These are phyloP conservation scores for Apiotrichum akiyoshidainum DNA, from an alignment of 1,284 basidiomycete genomes.

Conservation along the genomic window DNA sequence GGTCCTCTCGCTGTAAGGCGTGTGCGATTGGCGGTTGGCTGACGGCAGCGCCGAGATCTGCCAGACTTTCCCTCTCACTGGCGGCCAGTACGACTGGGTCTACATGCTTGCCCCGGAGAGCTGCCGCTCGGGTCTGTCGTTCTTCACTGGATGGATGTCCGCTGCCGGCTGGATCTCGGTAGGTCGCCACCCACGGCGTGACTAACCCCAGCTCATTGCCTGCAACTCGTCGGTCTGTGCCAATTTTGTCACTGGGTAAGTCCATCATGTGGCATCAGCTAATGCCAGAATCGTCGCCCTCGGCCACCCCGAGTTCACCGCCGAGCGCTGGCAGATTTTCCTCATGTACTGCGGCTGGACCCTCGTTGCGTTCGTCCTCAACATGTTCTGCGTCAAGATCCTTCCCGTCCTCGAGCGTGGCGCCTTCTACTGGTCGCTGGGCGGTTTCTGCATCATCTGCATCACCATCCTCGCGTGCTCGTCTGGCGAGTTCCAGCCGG, in stretches of 20 bases:
- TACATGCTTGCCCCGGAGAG: constrained; percentile 29
- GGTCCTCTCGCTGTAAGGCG: constrained; percentile 27
- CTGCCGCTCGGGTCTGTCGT: constrained; percentile 24
- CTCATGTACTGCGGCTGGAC: constrained; percentile 30
- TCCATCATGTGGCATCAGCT: constrained; percentile 8
- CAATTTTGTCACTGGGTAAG: constrained; percentile 33
- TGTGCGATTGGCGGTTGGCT: neutral
- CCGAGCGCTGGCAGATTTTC: constrained; percentile 25
- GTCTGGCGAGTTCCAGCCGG: constrained; percentile 42
- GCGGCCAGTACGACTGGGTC: constrained; percentile 48
- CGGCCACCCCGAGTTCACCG: constrained; percentile 35
- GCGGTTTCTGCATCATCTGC: constrained; percentile 45
- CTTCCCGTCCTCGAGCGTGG: constrained; percentile 38
- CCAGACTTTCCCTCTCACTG: constrained; percentile 23
- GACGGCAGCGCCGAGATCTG: constrained; percentile 14
- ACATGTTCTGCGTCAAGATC: constrained; percentile 34
- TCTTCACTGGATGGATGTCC: constrained; percentile 23
- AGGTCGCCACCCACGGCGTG: no score
- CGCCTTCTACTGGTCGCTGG: constrained; percentile 41
- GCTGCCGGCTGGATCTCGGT: constrained; percentile 24
- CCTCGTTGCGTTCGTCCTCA: constrained; percentile 27
- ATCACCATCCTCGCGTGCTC: constrained; percentile 47
- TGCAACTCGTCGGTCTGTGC: constrained; percentile 14
- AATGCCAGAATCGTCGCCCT: constrained; percentile 37
- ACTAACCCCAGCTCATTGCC: constrained; percentile 22